These are phyloP conservation scores for Fusarium xylarioides DNA, from an alignment of 2,329 filamentous ascomycete genomes.

Conservation along the genomic window DNA sequence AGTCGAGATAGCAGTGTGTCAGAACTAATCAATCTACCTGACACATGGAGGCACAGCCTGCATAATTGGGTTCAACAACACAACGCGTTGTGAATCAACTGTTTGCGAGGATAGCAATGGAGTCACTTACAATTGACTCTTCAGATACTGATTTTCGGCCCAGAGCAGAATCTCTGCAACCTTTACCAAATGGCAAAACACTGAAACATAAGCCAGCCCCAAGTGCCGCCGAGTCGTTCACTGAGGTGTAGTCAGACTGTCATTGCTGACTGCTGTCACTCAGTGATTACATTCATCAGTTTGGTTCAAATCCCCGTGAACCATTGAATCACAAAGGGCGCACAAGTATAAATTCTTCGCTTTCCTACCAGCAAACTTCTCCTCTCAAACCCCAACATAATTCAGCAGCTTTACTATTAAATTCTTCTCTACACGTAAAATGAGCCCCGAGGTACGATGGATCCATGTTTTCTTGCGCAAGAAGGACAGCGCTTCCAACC, in stretches of 20 bases:
- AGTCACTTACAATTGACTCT: no score
- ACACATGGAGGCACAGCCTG: no score
- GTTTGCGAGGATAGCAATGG: no score
- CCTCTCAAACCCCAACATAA: accelerated
- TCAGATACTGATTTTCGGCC: no score
- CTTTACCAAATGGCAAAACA: no score
- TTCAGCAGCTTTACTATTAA: accelerated
- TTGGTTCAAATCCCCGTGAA: accelerated
- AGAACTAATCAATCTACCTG: no score
- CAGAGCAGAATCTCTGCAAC: no score
- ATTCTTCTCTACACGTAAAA: background rate
- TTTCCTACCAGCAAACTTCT: accelerated
- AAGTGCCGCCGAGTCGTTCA: no score
- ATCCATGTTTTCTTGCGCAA: background rate
- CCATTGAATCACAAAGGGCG: accelerated
- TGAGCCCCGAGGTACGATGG: accelerated
- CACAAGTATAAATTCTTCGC: background rate
- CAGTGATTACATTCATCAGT: accelerated
- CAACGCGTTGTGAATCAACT: no score
- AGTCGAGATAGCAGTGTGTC: background rate
- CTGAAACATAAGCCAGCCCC: no score
- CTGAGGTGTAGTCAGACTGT: no score
- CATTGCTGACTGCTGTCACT: accelerated
- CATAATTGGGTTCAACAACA: no score
- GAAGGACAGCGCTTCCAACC: accelerated